A percentile compares a stretch with the other conserved stretches of the same genome.
phyloP scores from a whole-genome alignment of 176 grass and related monocot species.

The barley (Hordeum vulgare) region DNA sequence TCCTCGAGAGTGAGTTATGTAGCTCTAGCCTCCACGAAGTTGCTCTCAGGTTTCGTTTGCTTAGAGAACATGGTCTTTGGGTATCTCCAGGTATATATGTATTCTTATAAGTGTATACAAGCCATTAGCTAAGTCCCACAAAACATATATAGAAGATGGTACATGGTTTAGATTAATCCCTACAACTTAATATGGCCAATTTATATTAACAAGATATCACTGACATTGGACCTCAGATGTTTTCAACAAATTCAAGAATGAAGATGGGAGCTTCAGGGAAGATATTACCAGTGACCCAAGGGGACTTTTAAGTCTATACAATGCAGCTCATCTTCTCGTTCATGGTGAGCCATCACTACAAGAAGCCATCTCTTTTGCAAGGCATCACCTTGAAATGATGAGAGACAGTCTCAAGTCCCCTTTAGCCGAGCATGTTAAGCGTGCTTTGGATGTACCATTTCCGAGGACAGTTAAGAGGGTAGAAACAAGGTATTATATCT shows the following conservation, averaged over 20 bases:
- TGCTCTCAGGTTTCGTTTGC: conserved; percentile 7
- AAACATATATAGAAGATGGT: no score
- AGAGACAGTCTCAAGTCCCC: neutral
- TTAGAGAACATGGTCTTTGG: conserved; percentile 17
- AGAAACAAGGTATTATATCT: neutral
- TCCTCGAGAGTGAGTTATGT: neutral
- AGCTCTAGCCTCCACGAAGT: neutral
- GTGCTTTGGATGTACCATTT: conserved; percentile 16
- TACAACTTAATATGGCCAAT: no score
- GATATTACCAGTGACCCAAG: neutral
- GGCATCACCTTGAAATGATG: neutral
- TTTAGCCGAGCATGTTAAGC: neutral
- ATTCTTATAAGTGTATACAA: no score
- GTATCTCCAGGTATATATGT: conserved; percentile 1
- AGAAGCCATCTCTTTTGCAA: conserved; percentile 7
- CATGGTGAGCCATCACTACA: neutral
- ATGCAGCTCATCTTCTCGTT: neutral
- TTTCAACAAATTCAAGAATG: no score
- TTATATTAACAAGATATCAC: no score
- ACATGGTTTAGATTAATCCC: no score
- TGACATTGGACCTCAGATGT: no score
- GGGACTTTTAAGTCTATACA: conserved; percentile 8
- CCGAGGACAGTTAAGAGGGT: neutral
- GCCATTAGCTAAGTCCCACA: no score
- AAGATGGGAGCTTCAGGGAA: no score